These are phyloP conservation scores for Chenopodium berlandieri DNA, from an alignment of 148 eudicot genomes.

Conservation along the genomic window DNA sequence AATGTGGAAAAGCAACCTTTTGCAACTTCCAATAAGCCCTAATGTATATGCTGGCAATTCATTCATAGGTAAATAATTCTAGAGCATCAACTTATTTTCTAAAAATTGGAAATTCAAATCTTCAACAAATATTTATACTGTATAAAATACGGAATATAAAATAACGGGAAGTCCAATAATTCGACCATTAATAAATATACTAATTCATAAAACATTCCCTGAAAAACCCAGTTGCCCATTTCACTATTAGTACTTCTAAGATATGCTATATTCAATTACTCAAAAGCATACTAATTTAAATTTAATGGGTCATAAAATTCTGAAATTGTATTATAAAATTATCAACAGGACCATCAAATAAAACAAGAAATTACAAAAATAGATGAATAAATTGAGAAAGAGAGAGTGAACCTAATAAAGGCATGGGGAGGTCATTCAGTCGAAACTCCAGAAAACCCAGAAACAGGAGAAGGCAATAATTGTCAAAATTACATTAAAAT, in stretches of 20 bases:
- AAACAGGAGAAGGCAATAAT: constrained; percentile 10
- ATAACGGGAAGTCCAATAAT: too few relatives aligned
- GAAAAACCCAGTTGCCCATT: not conserved
- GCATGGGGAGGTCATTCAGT: constrained; percentile 87
- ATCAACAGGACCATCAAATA: not conserved
- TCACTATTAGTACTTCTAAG: not conserved
- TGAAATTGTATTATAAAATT: not conserved
- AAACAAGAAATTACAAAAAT: not conserved
- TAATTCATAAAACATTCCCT: not conserved
- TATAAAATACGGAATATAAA: too few relatives aligned
- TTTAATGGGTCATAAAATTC: not conserved
- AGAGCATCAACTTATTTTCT: not conserved
- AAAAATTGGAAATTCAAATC: not conserved
- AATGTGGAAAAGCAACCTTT: not conserved
- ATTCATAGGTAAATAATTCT: not conserved
- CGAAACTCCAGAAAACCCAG: constrained; percentile 27
- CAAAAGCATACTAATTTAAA: not conserved
- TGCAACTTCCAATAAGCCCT: not conserved
- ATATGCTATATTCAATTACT: not conserved
- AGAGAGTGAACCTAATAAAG: constrained; percentile 60
- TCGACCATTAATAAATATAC: too few relatives aligned
- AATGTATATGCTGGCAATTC: not conserved
- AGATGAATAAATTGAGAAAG: constrained; percentile 14
- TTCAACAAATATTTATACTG: too few relatives aligned
- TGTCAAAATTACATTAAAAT: constrained; percentile 14